Conservation (phyloP, 108 stramenopile species). For the Hondaea fermentalgiana region DNA sequence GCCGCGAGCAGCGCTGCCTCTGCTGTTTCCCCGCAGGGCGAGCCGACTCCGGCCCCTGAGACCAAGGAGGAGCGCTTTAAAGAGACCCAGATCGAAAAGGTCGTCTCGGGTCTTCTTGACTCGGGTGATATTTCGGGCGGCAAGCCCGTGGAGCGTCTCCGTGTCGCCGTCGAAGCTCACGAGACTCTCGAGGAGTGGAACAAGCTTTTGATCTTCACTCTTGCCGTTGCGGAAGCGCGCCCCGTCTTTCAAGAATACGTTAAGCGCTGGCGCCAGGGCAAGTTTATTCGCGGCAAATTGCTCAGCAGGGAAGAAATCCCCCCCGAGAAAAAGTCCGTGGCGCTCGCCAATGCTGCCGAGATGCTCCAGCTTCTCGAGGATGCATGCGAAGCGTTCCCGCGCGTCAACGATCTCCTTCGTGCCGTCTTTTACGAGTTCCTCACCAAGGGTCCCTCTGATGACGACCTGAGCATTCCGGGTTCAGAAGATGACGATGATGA, state of each 20-base stretch:
- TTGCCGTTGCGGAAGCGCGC: neutral
- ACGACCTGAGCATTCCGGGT: no score
- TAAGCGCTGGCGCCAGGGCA: neutral
- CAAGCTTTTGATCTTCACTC: neutral
- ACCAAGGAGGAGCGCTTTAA: neutral
- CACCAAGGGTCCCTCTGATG: no score
- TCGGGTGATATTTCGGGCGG: neutral
- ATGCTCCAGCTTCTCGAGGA: neutral
- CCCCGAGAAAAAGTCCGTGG: neutral
- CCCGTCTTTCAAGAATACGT: neutral
- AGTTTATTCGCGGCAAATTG: neutral
- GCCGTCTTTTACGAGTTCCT: no score
- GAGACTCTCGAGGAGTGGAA: neutral
- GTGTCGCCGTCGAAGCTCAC: neutral
- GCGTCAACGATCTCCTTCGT: no score
- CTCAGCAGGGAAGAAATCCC: neutral
- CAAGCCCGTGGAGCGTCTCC: neutral
- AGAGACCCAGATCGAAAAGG: neutral
- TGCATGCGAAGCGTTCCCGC: neutral
- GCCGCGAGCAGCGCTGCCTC: no score
- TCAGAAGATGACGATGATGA: no score
- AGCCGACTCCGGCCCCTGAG: neutral
- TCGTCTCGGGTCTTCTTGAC: neutral
- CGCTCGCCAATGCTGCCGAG: neutral
- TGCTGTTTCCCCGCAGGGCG: neutral